These are phyloP conservation scores for Cicer cuneatum DNA, from an alignment of 306 rosid species.

Conservation along the genomic window DNA sequence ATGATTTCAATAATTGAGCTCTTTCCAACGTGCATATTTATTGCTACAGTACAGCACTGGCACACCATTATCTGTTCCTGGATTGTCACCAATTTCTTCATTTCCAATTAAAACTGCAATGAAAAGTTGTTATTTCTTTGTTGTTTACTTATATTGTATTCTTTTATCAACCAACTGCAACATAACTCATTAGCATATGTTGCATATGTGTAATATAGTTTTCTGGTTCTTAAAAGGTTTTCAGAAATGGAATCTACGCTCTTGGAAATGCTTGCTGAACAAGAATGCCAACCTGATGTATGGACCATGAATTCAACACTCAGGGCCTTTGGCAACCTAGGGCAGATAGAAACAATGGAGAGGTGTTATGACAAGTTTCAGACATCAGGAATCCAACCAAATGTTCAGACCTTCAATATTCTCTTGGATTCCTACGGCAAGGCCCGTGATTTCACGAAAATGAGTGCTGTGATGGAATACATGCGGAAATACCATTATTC, in stretches of 20 bases:
- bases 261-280: conserved; percentile 74
- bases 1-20: background rate
- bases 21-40: conserved; percentile 3
- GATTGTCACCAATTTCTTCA: background rate
- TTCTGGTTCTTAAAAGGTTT: conserved; percentile 59
- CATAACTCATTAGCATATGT: conserved; percentile 27
- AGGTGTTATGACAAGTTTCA: conserved; percentile 87
- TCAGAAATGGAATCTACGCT: conserved; percentile 85
- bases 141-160: conserved; percentile 15
- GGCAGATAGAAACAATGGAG: conserved; percentile 93
- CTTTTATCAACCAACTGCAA: conserved; percentile 48
- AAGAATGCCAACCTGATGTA: conserved; percentile 75
- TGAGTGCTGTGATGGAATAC: conserved; percentile 95
- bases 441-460: conserved; percentile 62
- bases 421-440: conserved; percentile 87
- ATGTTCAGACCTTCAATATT: conserved; percentile 85
- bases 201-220: conserved; percentile 42
- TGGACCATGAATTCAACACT: conserved; percentile 97
- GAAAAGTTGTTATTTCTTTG: background rate
- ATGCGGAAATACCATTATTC: conserved; percentile 93
- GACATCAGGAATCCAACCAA: conserved; percentile 83
- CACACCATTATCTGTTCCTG: conserved; percentile 2
- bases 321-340: conserved; percentile 84
- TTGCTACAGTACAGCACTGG: background rate
- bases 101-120: conserved; percentile 29